phyloP scores from a whole-genome alignment of 75 land plant species.

The Selaginella tamariscina region DNA sequence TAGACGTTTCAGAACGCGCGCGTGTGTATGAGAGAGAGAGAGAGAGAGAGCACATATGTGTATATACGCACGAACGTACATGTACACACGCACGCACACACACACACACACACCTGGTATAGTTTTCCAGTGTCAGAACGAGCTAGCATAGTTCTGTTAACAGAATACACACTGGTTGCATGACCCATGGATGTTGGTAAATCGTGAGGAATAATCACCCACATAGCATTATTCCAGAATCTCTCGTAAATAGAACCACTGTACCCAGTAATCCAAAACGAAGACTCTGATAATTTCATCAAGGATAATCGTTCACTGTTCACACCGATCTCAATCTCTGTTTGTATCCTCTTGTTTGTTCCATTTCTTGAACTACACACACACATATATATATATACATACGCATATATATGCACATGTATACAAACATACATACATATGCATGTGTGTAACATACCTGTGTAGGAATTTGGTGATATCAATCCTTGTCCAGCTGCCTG shows the following conservation, averaged over 20 bases:
- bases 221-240: conserved; percentile 77
- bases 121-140: conserved; percentile 42
- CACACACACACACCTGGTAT: conserved; percentile 39
- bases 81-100: too few relatives aligned
- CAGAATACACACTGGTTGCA: conserved; percentile 41
- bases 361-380: not conserved
- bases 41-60: not conserved
- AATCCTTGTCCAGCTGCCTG: conserved; percentile 45
- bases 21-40: too few relatives aligned
- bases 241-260: conserved; percentile 82
- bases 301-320: conserved; percentile 33
- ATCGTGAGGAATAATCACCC: conserved; percentile 75
- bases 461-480: conserved; percentile 38
- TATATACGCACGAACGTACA: not conserved
- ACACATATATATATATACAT: not conserved
- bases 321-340: not conserved
- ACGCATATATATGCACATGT: not conserved
- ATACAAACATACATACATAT: conserved; percentile 23
- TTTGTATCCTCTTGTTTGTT: conserved; percentile 1
- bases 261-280: conserved; percentile 61
- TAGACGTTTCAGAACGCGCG: not conserved
- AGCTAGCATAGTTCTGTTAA: conserved; percentile 55
- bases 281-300: conserved; percentile 49
- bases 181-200: conserved; percentile 38
- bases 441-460: conserved; percentile 35